Percentiles rank a stretch among this genome's conserved stretches.
Conservation (phyloP, 805 yeast genomes). For the Ogataea populi-albae region DNA sequence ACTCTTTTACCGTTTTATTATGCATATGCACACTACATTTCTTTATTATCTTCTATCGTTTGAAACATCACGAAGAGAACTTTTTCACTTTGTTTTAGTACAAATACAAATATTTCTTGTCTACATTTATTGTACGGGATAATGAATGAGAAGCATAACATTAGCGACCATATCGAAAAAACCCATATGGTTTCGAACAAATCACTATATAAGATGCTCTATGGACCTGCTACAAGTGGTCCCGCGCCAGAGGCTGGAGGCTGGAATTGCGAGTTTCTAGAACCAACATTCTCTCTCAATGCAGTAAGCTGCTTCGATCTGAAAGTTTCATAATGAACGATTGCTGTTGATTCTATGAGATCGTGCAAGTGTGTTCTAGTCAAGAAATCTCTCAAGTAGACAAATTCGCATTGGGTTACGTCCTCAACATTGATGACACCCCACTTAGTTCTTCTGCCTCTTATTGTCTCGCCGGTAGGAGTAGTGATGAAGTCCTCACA, state of each 20-base stretch:
- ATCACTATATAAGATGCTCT: too few species aligned
- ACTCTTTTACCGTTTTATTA: too few species aligned
- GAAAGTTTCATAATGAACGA: slow-evolving; percentile 86
- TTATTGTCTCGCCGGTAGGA: slow-evolving; percentile 73
- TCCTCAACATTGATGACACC: slow-evolving; percentile 92
- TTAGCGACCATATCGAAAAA: too few species aligned
- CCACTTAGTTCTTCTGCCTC: slow-evolving; percentile 93
- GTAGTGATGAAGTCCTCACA: slow-evolving; percentile 70
- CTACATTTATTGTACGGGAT: too few species aligned
- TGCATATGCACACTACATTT: too few species aligned
- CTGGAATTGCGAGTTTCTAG: slow-evolving; percentile 34
- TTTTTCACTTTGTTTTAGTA: too few species aligned
- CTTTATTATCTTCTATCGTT: too few species aligned
- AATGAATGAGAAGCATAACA: too few species aligned
- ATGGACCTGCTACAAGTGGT: slow-evolving; percentile 1
- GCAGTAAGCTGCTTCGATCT: slow-evolving; percentile 93
- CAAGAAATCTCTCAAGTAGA: slow-evolving; percentile 87
- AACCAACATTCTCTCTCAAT: slow-evolving; percentile 82
- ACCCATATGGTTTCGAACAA: too few species aligned
- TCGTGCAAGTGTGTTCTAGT: slow-evolving; percentile 96
- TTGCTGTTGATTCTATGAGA: slow-evolving; percentile 87
- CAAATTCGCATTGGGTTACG: slow-evolving; percentile 93
- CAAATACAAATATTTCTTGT: too few species aligned
- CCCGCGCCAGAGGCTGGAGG: slow-evolving; percentile 6
- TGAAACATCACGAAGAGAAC: too few species aligned